Conservation (phyloP, 768 basidiomycete species). For the Leccinum subgranulosum region DNA sequence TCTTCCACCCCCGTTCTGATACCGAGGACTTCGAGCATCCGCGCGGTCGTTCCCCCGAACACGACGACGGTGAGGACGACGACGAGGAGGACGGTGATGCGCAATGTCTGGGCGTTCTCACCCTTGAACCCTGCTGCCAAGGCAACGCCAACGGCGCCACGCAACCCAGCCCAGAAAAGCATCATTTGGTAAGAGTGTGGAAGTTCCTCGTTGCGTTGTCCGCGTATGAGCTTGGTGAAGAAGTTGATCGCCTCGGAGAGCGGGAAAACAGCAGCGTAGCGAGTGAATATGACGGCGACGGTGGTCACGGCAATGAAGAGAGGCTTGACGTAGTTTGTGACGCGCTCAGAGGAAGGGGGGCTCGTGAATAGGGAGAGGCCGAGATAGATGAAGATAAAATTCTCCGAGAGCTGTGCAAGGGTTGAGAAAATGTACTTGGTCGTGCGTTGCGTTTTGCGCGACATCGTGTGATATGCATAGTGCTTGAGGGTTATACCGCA, state of each 20-base stretch:
- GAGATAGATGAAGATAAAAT: conserved; percentile 99
- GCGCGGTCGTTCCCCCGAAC: conserved; percentile 95
- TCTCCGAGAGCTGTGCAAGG: conserved; percentile 92
- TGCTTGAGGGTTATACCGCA: conserved; percentile 99
- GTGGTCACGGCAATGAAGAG: conserved; percentile 91
- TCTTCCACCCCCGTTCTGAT: conserved; percentile 95
- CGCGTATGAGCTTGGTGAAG: conserved; percentile 78
- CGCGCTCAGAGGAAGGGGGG: conserved; percentile 71
- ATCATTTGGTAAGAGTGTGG: conserved; percentile 99
- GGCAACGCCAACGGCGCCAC: conserved; percentile 97
- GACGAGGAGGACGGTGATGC: conserved; percentile 92
- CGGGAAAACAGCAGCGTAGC: conserved; percentile 95
- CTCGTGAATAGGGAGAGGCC: conserved; percentile 95
- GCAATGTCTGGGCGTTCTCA: conserved; percentile 84
- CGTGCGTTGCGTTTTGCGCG: conserved; percentile 86
- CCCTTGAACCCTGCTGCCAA: conserved; percentile 95
- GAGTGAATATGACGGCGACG: conserved; percentile 89
- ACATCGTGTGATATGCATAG: conserved; percentile 99
- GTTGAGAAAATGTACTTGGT: conserved; percentile 95
- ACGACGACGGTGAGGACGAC: conserved; percentile 93
- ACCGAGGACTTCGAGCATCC: conserved; percentile 97
- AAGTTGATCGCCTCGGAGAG: conserved; percentile 94
- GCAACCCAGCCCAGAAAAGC: conserved; percentile 97
- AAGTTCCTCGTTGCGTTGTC: conserved; percentile 84
- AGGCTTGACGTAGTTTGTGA: conserved; percentile 88